phyloP scores from a whole-genome alignment of 2,329 filamentous ascomycete genomes.

The Cladosporium sp. region DNA sequence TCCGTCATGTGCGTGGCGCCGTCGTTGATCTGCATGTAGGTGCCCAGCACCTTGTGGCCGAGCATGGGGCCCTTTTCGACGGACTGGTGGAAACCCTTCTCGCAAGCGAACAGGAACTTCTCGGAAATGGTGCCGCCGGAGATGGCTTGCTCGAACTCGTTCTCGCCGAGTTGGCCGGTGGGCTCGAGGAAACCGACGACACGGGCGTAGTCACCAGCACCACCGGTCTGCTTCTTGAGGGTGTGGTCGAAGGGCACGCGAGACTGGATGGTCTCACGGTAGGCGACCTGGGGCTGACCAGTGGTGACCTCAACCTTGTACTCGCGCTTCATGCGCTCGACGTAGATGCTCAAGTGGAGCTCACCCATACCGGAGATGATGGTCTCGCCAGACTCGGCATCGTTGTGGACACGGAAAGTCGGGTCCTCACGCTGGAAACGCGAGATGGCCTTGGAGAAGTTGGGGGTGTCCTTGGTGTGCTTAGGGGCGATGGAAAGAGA shows the following conservation, averaged over 20 bases:
- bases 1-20: slow-evolving; percentile 97
- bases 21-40: slow-evolving; percentile 88
- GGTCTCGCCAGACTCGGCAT: slow-evolving; percentile 87
- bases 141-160: slow-evolving; percentile 82
- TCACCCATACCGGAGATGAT: slow-evolving; percentile 99
- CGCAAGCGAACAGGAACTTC: slow-evolving; percentile 90
- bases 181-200: slow-evolving; percentile 92
- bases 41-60: slow-evolving; percentile 86
- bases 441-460: slow-evolving; percentile 98
- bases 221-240: slow-evolving; percentile 91
- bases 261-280: slow-evolving; percentile 85
- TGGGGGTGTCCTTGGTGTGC: slow-evolving; percentile 81
- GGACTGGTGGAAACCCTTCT: slow-evolving; percentile 83
- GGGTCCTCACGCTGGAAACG: slow-evolving; percentile 98
- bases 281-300: slow-evolving; percentile 94
- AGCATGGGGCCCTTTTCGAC: slow-evolving; percentile 85
- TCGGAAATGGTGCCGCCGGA: slow-evolving; percentile 87
- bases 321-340: slow-evolving; percentile 93
- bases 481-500: slow-evolving; percentile 97
- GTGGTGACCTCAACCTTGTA: slow-evolving; percentile 95
- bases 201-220: slow-evolving; percentile 90
- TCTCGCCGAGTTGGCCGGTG: slow-evolving; percentile 64
- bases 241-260: slow-evolving; percentile 84
- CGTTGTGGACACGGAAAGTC: slow-evolving; percentile 91
- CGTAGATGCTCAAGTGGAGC: slow-evolving; percentile 92